These are phyloP conservation scores for Discostella stelligeroides DNA, from an alignment of 108 stramenopile species.

Conservation along the genomic window DNA sequence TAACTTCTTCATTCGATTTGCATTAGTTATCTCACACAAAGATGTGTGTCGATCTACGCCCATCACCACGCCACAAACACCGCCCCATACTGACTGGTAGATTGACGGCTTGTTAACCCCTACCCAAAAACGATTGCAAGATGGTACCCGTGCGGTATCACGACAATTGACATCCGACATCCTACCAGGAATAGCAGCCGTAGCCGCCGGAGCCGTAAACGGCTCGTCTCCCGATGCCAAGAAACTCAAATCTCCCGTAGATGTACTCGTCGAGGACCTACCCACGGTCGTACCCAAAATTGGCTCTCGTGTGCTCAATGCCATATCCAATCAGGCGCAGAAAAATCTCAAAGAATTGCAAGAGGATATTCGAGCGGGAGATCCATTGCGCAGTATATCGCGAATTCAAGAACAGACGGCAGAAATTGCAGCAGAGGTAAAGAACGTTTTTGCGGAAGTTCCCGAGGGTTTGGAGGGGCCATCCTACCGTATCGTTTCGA, in stretches of 20 bases:
- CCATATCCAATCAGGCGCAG: constrained; percentile 68
- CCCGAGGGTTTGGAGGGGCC: constrained; percentile 85
- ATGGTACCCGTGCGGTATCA: constrained; percentile 81
- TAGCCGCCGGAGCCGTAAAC: constrained; percentile 15
- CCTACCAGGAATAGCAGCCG: constrained; percentile 63
- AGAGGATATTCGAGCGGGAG: constrained; percentile 60
- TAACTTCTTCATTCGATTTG: not conserved
- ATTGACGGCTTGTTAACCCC: constrained; percentile 83
- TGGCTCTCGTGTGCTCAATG: constrained; percentile 68
- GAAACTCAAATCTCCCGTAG: constrained; percentile 40
- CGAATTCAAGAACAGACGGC: constrained; percentile 71
- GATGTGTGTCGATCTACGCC: not conserved
- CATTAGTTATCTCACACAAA: not conserved
- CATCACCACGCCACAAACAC: too few species aligned
- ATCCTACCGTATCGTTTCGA: constrained; percentile 63
- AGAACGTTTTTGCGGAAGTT: constrained; percentile 78
- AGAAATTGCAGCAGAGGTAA: constrained; percentile 68
- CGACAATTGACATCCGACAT: constrained; percentile 84
- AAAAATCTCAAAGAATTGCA: constrained; percentile 69
- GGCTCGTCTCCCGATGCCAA: constrained; percentile 14
- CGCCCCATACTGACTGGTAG: constrained; percentile 28
- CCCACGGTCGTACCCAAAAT: constrained; percentile 61
- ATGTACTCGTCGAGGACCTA: constrained; percentile 39
- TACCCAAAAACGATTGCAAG: constrained; percentile 69
- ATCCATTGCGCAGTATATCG: constrained; percentile 67